Base-by-base conservation (phyloP, 306 rosid species). In the Dryas octopetala region DNA sequence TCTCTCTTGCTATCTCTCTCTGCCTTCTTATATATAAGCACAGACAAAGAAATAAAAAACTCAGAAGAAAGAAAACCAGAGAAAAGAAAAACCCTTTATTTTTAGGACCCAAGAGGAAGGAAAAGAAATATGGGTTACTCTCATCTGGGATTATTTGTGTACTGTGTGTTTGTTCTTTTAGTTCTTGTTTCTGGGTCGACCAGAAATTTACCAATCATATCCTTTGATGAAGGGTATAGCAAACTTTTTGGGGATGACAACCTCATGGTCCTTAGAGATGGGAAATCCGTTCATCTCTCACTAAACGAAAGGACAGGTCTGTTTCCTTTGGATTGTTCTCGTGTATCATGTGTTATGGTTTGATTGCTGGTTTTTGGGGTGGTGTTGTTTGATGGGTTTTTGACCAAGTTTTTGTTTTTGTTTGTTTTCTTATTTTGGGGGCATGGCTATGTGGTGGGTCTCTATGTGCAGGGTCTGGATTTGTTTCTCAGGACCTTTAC, bases 401-500 rank as follows among this genome's bases (percentile, higher is more conserved):
- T 67, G 48, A 52, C 9, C 59, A 54, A 78, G 59, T n/a, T 53
- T 67, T 58, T 47, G 64, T 69, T 52, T 12, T 64, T 55, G 43
- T 63, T 15, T 59, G 45, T n/a, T 78, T 49, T 62, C 38, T 32
- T 32, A 32, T 32, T 32, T 32, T 32, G 38, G 38, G 38, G 38
- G 38, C 38, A 32, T 32, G 38, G 38, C 38, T 32, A 32, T 32
- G 2, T 40, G 0, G 16, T 79, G 58, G 7, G 23, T 48, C 32
- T 73, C n/a, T 71, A 28, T 77, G 64, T 66, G 5, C 88, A 94
- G 98, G 98, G 17, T 91, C 98, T 82, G 98, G 98, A 79, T 94
- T 94, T 85, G 95, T 85, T 41, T 90, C 98, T 74, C 98, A 94
- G 73, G 98, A 94, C 76, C 85, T 94, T 77, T 94, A 90, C 76